Base-by-base conservation (phyloP, 805 yeast species). In the Lipomyces kockii region DNA sequence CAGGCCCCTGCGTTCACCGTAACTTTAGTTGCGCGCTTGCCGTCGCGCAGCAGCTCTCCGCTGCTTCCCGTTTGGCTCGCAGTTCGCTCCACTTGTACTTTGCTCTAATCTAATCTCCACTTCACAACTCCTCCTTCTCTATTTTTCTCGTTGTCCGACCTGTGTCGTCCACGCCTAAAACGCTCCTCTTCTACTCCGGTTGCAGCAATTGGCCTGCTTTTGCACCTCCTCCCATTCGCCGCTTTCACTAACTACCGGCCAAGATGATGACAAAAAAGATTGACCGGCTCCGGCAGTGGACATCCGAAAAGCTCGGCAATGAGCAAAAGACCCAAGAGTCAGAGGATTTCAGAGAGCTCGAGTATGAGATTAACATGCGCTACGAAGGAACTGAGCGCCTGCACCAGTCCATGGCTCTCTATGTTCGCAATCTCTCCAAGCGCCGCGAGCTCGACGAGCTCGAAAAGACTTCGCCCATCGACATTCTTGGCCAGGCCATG, bases 251-350 rank as follows among this genome's bases (percentile, higher is more conserved):
- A 43, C 49, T 17, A 0, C 9, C 22, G 11, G 49, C 65, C 39
- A 68, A 63, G 62, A 56, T 67, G 46, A 68, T 68, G 71, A 59
- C 66, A 46, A 68, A 68, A 54, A 60, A 58, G 34, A 69, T 71
- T 9, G 73, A 70, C 67, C 72, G 72, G 51, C 53, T 71, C 35
- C 61, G 64, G 43, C 73, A 68, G 43, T 71, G 73, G 73, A 71
- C 73, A 27, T 65, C 70, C 25, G 73, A 71, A 62, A 65, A 66
- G 61, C 66, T 71, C 25, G 73, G 73, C 57, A 71, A 71, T 61
- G 73, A 71, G 62, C 73, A 71, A 52, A 68, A 65, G 56, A 71
- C 73, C 32, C 73, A 68, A 49, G 70, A 68, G 70, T 67, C 73
- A 11, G 73, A 71, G 54, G 73, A 71, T 51, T 71, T 71, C 63